Evolutionary conservation across 108 stramenopile genomes (phyloP), one percentile per base, ranked within the genome.

Genomic region (Hondaea fermentalgiana): DNA sequence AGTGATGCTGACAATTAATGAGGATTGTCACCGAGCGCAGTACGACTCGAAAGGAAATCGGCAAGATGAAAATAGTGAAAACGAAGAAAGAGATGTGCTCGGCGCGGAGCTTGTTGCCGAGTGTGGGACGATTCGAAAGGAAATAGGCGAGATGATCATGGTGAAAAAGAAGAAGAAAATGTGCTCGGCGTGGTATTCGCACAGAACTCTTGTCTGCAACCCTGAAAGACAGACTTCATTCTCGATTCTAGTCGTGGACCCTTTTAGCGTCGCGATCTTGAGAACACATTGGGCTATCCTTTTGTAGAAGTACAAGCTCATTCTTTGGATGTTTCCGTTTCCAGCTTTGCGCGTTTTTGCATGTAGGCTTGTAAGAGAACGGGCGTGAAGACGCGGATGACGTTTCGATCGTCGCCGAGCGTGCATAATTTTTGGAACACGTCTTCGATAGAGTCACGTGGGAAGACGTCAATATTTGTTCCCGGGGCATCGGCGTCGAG

Each of bases 321-420:
- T 59, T 59, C n/a, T 59, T 23, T n/a, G 59, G n/a, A 59, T 23
- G 19, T 59, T n/a, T 23, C n/a, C 59, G 59, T 59, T 59, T 59
- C n/a, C 1, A 59, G 19, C 21, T 59, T n/a, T 59, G 59, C 21
- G n/a, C n/a, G 59, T 59, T 59, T 19, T 59, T 59, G 59, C 59
- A 59, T n/a, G 59, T n/a, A 59, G 25, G 64, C 35, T 42, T 42
- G 10, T 17, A 69, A 69, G 64, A 69, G 64, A 8, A 42, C 60
- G 23, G 49, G 69, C 47, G 93, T 91, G 72, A 91, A 92, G 16
- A 93, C 91, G 57, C 47, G 47, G 44, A 21, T 58, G 55, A 93
- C 88, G 88, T 93, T 93, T 57, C 93, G 69, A 60, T 93, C 93
- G 88, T 93, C 93, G 57, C 93, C 93, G 42, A 92, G 55, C 59